Percentiles rank a stretch among this genome's conserved stretches.
These are phyloP conservation scores for Penicillium olsonii DNA, from an alignment of 2,329 filamentous ascomycete species.

Conservation along the genomic window DNA sequence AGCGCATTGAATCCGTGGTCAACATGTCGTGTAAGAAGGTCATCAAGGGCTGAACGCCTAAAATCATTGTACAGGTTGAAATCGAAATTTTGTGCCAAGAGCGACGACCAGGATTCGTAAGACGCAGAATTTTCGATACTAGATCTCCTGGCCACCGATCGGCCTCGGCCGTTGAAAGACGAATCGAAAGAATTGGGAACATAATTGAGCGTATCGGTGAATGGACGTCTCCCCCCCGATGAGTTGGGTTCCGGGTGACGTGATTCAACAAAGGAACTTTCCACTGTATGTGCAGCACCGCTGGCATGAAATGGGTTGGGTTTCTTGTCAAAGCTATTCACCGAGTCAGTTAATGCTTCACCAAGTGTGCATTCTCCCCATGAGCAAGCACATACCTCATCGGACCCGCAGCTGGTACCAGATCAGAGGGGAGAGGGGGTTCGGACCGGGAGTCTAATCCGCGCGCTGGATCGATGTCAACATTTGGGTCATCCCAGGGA, in stretches of 20 bases:
- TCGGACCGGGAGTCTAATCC: conserved; percentile 41
- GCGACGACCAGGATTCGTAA: conserved; percentile 75
- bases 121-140: conserved; percentile 59
- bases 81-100: conserved; percentile 73
- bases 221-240: conserved; percentile 1
- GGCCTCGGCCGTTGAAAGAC: conserved; percentile 52
- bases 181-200: conserved; percentile 51
- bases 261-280: neutral
- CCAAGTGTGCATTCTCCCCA: neutral
- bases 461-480: conserved; percentile 55
- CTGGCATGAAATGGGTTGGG: neutral
- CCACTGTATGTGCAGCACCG: neutral
- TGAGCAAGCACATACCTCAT: conserved; percentile 9
- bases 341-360: neutral
- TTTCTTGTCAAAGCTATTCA: conserved; percentile 7
- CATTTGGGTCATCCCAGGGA: conserved; percentile 52
- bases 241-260: conserved; percentile 2
- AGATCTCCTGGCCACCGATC: conserved; percentile 40
- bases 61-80: conserved; percentile 75
- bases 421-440: neutral
- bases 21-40: conserved; percentile 55
- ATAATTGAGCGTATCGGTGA: conserved; percentile 15
- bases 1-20: conserved; percentile 63
- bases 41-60: conserved; percentile 65
- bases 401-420: conserved; percentile 21